Base-by-base conservation (phyloP, 305 asterid genomes). In the Solanum aculeatissimum region DNA sequence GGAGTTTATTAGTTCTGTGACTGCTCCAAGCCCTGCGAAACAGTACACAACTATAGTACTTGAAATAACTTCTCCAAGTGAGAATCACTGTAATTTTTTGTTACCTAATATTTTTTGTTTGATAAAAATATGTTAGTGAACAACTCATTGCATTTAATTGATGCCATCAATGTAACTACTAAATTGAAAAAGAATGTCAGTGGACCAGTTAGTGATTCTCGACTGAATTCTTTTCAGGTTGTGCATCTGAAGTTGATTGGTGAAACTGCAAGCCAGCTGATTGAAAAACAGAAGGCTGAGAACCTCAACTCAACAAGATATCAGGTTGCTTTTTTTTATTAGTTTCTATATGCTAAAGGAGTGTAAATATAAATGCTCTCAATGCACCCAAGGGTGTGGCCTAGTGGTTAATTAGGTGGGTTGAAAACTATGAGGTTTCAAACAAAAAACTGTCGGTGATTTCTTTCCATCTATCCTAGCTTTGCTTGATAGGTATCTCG, bases 271-370 rank as follows among this genome's bases (percentile, higher is more conserved):
- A 47, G 42, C 57, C 80, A 58, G 70, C 71, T 85, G 85, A 81
- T 70, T 57, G 87, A 85, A 82, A 85, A 85, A 83, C 71, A 66
- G 62, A 70, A 38, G 40, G 69, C 87, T n/a, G 87, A 85, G 85
- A 85, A 85, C 69, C 83, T 42, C 40, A 84, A 85, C 57, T 81
- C 74, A 63, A 70, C 85, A 55, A 72, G 53, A 60, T 81, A 55
- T 70, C 85, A 85, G 85, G 87, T 65, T 72, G 81, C 13, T 40
- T 66, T 23, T 43, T 71, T 84, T 84, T 38, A 77, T 53, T 49
- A 2, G 47, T 62, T 65, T 77, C 47, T 29, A 10, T 32, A 78
- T 53, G 13, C 66, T 53, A 51, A 78, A 51, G 11, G 32, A 78
- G 29, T 53, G 12, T 53, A 10, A 29, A 78, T 53, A 32, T 32